These are phyloP conservation scores for Lentinula boryana DNA, from an alignment of 768 basidiomycete species.

Conservation along the genomic window DNA sequence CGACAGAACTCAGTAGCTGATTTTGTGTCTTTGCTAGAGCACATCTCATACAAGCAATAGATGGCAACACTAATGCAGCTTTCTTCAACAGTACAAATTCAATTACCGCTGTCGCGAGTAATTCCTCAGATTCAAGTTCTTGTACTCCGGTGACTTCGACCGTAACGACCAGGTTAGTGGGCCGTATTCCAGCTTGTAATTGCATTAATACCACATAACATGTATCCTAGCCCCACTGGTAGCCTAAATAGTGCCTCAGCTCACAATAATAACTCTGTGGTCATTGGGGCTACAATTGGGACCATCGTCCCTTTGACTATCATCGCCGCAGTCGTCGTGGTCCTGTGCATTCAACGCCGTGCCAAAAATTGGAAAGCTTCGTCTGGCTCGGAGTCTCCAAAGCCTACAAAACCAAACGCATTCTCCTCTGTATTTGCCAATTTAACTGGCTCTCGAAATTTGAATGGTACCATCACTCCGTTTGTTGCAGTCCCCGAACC, in stretches of 20 bases:
- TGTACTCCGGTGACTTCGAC: neutral
- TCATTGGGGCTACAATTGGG: neutral
- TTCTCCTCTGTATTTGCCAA: neutral
- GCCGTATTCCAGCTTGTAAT: neutral
- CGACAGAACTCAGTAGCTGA: neutral
- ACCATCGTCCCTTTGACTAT: neutral
- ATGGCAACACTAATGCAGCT: neutral
- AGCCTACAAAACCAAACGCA: neutral
- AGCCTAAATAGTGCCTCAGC: neutral
- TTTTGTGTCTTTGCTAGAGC: neutral
- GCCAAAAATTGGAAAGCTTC: neutral
- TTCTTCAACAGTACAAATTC: neutral
- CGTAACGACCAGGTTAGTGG: neutral
- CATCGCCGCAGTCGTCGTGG: neutral
- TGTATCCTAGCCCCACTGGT: neutral
- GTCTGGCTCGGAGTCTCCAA: neutral
- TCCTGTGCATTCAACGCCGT: neutral
- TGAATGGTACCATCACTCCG: neutral
- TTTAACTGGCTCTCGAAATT: neutral
- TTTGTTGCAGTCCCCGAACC: neutral
- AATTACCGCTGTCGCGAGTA: neutral
- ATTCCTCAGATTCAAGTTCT: neutral
- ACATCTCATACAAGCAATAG: neutral
- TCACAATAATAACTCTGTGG: neutral
- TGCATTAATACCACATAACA: neutral